Evolutionary conservation across 495 filamentous ascomycete genomes (phyloP), one percentile per base, ranked within the genome.

Genomic region (Penicillium daleae): DNA sequence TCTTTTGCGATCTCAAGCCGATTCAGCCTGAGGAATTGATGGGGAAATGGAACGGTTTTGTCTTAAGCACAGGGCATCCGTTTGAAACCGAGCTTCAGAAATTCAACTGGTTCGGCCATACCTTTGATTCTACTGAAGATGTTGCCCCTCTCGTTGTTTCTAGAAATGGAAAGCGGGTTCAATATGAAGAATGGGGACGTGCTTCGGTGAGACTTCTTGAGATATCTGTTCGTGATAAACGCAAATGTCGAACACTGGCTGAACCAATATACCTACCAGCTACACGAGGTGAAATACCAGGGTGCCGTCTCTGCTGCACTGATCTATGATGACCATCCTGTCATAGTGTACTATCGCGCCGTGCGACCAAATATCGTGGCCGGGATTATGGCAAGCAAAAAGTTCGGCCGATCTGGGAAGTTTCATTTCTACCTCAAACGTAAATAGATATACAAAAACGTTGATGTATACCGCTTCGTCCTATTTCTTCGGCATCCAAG

Each of bases 401-500:
- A 39, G 35, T 39, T 39, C 35, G 35, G 15, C 35, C 35, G 35
- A 39, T 39, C 35, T 39, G 35, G 35, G 35, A 39, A 17, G 35
- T 39, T 39, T 39, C 17, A 39, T 17, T 39, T 39, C 35, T 39
- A 39, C 15, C 35, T 39, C 13, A 39, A 39, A 17, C 35, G 35
- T 39, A 39, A 39, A 39, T 39, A 17, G 5, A 17, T 17, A 4
- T 12, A 39, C 3, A 15, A 15, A 17, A 39, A 17, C 13, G 17
- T 39, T 1, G 2, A 32, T 17, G 26, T 6, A 50, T 29, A 15
- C 26, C 37, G 27, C 31, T 17, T 7, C 17, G 21, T 26, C 21
- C 22, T 33, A 42, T 29, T 40, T 22, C 6, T 48, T 56, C 21
- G 19, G 19, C 39, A 50, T 55, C 69, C 69, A 70, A 54, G 76